These are phyloP conservation scores for Sanguinoderma infundibulare DNA, from an alignment of 1,284 basidiomycete genomes.

Conservation along the genomic window DNA sequence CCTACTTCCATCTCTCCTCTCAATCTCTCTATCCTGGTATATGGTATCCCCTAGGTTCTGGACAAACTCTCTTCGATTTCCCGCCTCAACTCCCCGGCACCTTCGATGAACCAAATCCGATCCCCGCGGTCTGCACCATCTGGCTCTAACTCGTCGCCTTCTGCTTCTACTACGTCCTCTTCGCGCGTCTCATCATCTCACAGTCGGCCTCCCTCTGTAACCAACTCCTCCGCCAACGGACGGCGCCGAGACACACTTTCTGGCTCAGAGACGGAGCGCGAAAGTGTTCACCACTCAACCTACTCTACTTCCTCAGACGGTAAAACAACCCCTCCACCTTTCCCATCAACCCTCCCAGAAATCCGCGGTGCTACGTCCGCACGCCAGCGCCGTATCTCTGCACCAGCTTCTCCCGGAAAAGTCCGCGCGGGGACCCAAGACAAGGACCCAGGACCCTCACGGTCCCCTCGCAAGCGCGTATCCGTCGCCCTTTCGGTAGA, in stretches of 20 bases:
- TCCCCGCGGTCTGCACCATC: conserved; percentile 38
- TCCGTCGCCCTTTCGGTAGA: conserved; percentile 39
- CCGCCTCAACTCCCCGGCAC: conserved; percentile 49
- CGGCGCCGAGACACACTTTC: conserved; percentile 48
- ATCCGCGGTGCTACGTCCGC: conserved; percentile 36
- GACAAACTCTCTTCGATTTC: conserved; percentile 67
- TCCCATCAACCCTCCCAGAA: conserved; percentile 34
- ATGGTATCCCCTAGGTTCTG: conserved; percentile 51
- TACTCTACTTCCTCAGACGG: conserved; percentile 46
- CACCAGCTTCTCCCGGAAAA: conserved; percentile 58
- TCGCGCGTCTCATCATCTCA: conserved; percentile 36
- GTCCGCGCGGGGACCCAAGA: conserved; percentile 32
- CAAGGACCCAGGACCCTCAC: conserved; percentile 41
- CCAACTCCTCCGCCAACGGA: conserved; percentile 18
- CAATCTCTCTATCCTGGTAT: background rate
- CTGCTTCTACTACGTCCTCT: conserved; percentile 35
- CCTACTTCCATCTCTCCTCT: background rate
- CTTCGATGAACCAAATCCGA: conserved; percentile 35
- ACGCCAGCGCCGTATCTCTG: conserved; percentile 53
- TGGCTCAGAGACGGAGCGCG: conserved; percentile 79
- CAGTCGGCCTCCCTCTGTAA: conserved; percentile 28
- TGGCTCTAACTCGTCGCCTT: conserved; percentile 34
- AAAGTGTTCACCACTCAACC: conserved; percentile 46
- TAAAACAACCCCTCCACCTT: conserved; percentile 39
- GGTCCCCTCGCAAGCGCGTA: conserved; percentile 48